Base-by-base conservation (phyloP, 306 rosid genomes). In the Castanopsis chinensis region DNA sequence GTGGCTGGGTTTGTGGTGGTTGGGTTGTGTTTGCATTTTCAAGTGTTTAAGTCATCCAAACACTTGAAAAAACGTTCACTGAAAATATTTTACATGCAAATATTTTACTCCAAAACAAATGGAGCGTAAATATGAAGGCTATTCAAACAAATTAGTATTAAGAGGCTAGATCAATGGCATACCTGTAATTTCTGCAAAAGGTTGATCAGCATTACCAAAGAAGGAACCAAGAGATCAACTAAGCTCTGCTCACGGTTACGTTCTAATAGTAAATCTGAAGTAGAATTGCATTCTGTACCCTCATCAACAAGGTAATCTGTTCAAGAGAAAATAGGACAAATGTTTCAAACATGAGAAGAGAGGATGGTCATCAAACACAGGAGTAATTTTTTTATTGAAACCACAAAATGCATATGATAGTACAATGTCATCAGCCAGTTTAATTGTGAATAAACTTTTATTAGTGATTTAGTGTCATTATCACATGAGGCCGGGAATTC, bases 241-340 rank as follows among this genome's bases (percentile, higher is more conserved):
- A 93, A 73, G 80, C 91, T 87, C 84, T 90, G 92, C 81, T 95
- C 99, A 76, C 97, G 93, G 81, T 88, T 88, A 73, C 96, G 99
- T 82, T 95, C 99, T 85, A 87, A 64, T 12, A 93, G 90, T 76
- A 95, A 85, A 85, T 95, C 99, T 81, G 98, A 93, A 10, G 99
- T 90, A 79, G 93, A 79, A 84, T 93, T 95, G 92, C 97, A 90
- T 74, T 95, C 99, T 21, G 97, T 89, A 73, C 97, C 97, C 89
- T 95, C 99, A n/a, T 95, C 99, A 61, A 95, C 99, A 53, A 95
- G 99, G 85, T 95, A 93, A 87, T 93, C 99, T 95, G 90, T 85
- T 80, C 79, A 77, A 83, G 80, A 76, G 75, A 83, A 76, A 63
- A 59, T 60, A 76, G 71, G 79, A 59, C 79, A 53, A 83, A 69